phyloP scores from a whole-genome alignment of 2,329 filamentous ascomycete species.

The Cryoendolithus antarcticus region DNA sequence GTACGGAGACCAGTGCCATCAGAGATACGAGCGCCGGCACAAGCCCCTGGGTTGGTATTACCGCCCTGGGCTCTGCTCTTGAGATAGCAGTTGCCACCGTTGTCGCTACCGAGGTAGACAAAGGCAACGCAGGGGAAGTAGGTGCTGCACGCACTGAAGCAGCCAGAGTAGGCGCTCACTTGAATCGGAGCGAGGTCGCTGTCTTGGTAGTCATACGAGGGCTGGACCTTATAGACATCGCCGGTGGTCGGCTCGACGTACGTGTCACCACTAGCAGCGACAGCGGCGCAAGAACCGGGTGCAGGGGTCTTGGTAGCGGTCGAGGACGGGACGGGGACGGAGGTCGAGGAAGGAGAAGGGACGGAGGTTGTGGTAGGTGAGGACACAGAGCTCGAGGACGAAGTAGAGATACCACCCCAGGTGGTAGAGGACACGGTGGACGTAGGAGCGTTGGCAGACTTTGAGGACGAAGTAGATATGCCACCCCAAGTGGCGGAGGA shows the following conservation, averaged over 20 bases:
- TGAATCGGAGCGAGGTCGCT: constrained; percentile 2
- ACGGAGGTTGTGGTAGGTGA: not conserved
- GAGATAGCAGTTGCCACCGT: constrained; percentile 9
- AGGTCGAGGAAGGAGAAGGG: not conserved
- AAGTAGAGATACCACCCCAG: not conserved
- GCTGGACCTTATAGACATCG: not conserved
- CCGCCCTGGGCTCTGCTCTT: constrained; percentile 2
- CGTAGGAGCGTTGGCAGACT: not conserved
- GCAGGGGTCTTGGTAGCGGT: not conserved
- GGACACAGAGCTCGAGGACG: not conserved
- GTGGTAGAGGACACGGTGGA: not conserved
- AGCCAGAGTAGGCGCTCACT: constrained; percentile 3
- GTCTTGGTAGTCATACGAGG: constrained; percentile 4
- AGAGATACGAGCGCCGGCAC: not conserved
- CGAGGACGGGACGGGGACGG: not conserved
- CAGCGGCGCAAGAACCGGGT: constrained; percentile 1
- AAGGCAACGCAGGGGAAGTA: constrained; percentile 8
- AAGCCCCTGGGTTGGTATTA: not conserved
- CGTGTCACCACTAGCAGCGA: constrained; percentile 1
- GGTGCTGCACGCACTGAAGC: constrained; percentile 7
- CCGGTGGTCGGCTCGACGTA: not conserved
- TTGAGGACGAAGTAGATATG: not conserved
- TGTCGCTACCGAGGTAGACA: constrained; percentile 6
- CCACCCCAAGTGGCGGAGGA: not conserved
- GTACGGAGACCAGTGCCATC: no score